Evolutionary conservation across 108 stramenopile genomes (phyloP).

Genomic region (Skeletonema potamos): DNA sequence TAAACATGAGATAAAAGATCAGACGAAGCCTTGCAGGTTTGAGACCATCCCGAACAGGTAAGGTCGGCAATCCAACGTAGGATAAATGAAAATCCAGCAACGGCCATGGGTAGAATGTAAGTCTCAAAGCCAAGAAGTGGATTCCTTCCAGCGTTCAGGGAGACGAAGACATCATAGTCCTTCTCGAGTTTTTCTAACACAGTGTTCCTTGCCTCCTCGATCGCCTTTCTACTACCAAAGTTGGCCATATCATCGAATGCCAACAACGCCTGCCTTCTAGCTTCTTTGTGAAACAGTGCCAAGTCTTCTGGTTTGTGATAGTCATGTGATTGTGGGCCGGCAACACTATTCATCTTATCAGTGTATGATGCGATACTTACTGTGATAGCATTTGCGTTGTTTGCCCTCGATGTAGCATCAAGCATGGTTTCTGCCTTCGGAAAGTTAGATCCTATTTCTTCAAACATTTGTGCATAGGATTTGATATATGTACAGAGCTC

Average conservation of each 20-base stretch:
- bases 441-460: slow-evolving; percentile 82
- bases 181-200: slow-evolving; percentile 70
- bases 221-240: slow-evolving; percentile 85
- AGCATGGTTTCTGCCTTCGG: slow-evolving; percentile 96
- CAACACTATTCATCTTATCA: slow-evolving; percentile 84
- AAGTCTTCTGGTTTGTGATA: slow-evolving; percentile 82
- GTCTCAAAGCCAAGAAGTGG: slow-evolving; percentile 87
- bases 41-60: slow-evolving; percentile 78
- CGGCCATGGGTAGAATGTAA: slow-evolving; percentile 81
- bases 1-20: slow-evolving; percentile 84
- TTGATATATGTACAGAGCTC: slow-evolving; percentile 92
- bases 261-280: slow-evolving; percentile 50
- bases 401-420: slow-evolving; percentile 94
- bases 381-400: slow-evolving; percentile 90
- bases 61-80: slow-evolving; percentile 77
- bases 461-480: slow-evolving; percentile 94
- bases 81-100: slow-evolving; percentile 79
- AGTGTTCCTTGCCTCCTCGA: slow-evolving; percentile 62
- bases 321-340: slow-evolving; percentile 74
- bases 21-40: slow-evolving; percentile 69
- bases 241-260: slow-evolving; percentile 91
- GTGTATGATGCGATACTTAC: slow-evolving; percentile 82
- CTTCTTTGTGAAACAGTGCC: slow-evolving; percentile 59
- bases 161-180: slow-evolving; percentile 69
- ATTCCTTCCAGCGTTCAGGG: slow-evolving; percentile 87